Percentiles rank a stretch among this genome's conserved stretches.
Evolutionary conservation across 768 basidiomycete species (phyloP).

Genomic region (Trametes maxima): DNA sequence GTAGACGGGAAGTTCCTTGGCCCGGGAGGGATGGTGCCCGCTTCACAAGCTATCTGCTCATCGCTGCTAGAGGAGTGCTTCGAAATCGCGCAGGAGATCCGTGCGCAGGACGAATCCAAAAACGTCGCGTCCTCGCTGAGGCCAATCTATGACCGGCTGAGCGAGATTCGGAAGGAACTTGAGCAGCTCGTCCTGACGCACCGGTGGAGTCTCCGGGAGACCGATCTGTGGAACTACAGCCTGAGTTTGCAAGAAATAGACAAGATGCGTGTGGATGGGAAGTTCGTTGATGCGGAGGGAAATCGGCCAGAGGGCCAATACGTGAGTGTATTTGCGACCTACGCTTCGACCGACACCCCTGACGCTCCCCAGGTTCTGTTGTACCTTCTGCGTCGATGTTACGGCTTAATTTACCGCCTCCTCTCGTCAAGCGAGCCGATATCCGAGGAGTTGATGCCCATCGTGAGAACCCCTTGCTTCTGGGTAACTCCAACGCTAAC

Average conservation of each 20-base stretch:
- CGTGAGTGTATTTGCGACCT: constrained; percentile 47
- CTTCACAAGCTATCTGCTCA: constrained; percentile 88
- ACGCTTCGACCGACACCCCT: too few species aligned
- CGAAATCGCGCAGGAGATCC: constrained; percentile 93
- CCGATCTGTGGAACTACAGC: constrained; percentile 92
- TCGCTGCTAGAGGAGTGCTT: constrained; percentile 97
- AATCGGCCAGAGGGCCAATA: constrained; percentile 94
- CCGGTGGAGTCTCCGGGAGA: constrained; percentile 95
- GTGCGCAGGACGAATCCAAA: constrained; percentile 87
- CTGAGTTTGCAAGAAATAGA: constrained; percentile 94
- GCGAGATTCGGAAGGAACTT: constrained; percentile 81
- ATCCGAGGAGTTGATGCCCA: constrained; percentile 96
- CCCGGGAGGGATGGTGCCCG: constrained; percentile 85
- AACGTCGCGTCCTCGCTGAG: constrained; percentile 84
- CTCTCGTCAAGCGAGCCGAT: constrained; percentile 96
- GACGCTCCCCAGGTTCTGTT: constrained; percentile 69
- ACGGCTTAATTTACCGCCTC: constrained; percentile 91
- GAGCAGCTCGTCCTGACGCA: constrained; percentile 91
- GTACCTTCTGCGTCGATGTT: constrained; percentile 91
- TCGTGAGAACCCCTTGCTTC: constrained; percentile 55
- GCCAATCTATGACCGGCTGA: constrained; percentile 91
- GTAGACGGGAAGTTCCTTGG: constrained; percentile 96
- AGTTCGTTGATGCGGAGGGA: constrained; percentile 94
- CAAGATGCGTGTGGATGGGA: constrained; percentile 95
- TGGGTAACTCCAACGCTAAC: background rate